Evolutionary conservation across 2,329 filamentous ascomycete species (phyloP).

Genomic region (Aureobasidium sp.): DNA sequence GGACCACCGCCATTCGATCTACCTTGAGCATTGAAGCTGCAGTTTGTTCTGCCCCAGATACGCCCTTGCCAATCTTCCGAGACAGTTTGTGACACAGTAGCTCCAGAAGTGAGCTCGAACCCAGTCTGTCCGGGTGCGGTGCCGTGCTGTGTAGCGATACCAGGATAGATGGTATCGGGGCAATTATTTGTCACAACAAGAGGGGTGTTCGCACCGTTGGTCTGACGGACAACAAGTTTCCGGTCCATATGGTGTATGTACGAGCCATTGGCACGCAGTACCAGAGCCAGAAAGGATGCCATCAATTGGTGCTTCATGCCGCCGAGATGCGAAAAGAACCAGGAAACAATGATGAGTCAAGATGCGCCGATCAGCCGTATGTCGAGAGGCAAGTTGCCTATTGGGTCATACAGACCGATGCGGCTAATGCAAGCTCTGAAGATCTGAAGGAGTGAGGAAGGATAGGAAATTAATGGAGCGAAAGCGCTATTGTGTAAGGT

Average conservation of each 20-base stretch:
- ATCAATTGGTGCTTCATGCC: background rate
- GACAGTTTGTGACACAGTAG: conserved; percentile 54
- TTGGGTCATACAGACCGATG: background rate
- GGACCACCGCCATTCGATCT: conserved; percentile 38
- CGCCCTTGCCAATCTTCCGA: conserved; percentile 70
- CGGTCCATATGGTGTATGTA: conserved; percentile 24
- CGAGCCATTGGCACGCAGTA: conserved; percentile 8
- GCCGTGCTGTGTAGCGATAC: conserved; percentile 63
- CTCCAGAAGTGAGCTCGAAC: conserved; percentile 55
- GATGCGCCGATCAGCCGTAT: background rate
- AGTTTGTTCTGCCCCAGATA: conserved; percentile 78
- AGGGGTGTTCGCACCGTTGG: conserved; percentile 30
- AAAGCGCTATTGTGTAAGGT: background rate
- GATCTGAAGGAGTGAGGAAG: background rate
- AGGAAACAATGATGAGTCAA: background rate
- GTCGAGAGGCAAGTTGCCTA: background rate
- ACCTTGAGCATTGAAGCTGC: conserved; percentile 60
- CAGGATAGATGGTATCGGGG: conserved; percentile 64
- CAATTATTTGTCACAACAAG: conserved; percentile 66
- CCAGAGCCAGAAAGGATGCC: background rate
- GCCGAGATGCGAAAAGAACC: background rate
- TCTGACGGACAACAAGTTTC: conserved; percentile 19
- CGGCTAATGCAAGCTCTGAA: background rate
- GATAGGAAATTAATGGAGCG: background rate
- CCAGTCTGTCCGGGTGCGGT: conserved; percentile 58